phyloP scores from a whole-genome alignment of 2,329 filamentous ascomycete species.

The Arthrobotrys musiformis region DNA sequence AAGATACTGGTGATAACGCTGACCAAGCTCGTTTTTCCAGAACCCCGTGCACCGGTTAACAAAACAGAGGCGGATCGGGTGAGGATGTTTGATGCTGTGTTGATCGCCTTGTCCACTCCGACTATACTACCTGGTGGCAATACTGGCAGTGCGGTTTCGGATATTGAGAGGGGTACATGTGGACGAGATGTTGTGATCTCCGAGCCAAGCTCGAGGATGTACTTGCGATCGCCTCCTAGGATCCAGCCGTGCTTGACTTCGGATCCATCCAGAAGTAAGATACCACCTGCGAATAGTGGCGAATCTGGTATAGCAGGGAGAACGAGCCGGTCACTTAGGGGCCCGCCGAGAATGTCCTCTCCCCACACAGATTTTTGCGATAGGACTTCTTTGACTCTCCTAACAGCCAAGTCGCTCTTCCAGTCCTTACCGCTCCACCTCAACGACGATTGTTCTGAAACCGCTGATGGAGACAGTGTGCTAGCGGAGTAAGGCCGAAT shows the following conservation, averaged over 20 bases:
- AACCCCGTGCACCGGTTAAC: slow-evolving; percentile 85
- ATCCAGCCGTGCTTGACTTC: slow-evolving; percentile 71
- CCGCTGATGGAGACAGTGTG: slow-evolving; percentile 24
- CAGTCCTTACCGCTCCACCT: slow-evolving; percentile 58
- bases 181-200: slow-evolving; percentile 57
- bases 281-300: slow-evolving; percentile 73
- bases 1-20: slow-evolving; percentile 79
- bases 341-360: slow-evolving; percentile 77
- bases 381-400: slow-evolving; percentile 58
- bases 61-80: slow-evolving; percentile 88
- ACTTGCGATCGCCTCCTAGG: slow-evolving; percentile 66
- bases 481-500: slow-evolving; percentile 78
- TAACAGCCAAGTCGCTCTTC: slow-evolving; percentile 58
- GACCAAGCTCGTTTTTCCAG: slow-evolving; percentile 86
- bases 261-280: slow-evolving; percentile 76
- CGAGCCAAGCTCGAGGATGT: slow-evolving; percentile 47
- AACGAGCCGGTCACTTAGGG: slow-evolving; percentile 88
- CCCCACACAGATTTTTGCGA: slow-evolving; percentile 57
- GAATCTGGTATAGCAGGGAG: slow-evolving; percentile 71
- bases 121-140: slow-evolving; percentile 68
- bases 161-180: slow-evolving; percentile 62
- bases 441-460: slow-evolving; percentile 50
- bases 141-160: slow-evolving; percentile 40
- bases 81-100: slow-evolving; percentile 78
- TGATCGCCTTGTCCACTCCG: slow-evolving; percentile 81